Conservation (phyloP, 75 land plant species). For the Cunninghamia lanceolata region DNA sequence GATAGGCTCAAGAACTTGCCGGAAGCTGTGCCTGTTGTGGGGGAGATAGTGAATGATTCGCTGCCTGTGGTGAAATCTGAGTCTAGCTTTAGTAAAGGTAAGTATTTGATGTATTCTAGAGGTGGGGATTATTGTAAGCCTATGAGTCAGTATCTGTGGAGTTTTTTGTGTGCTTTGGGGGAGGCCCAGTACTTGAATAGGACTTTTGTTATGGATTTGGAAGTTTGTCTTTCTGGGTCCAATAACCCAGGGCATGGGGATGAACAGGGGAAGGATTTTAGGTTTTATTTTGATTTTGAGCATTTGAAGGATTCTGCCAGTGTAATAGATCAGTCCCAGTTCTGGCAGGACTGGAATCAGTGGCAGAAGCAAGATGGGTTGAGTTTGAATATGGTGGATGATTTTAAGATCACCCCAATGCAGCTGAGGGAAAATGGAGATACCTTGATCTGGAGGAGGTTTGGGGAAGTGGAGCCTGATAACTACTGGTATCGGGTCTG, state of each 20-base stretch:
- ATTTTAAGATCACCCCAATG: conserved; percentile 62
- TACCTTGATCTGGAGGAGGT: conserved; percentile 74
- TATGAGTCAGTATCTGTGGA: conserved; percentile 90
- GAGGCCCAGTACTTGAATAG: conserved; percentile 93
- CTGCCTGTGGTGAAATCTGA: conserved; percentile 54
- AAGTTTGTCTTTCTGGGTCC: conserved; percentile 58
- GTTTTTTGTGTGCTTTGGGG: conserved; percentile 85
- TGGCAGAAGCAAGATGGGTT: conserved; percentile 65
- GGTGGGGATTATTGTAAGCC: conserved; percentile 91
- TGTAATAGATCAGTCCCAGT: conserved; percentile 70
- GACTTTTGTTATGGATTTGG: conserved; percentile 83
- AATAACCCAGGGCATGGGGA: conserved; percentile 59
- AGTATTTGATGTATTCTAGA: conserved; percentile 60
- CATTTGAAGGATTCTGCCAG: conserved; percentile 69
- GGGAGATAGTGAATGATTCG: conserved; percentile 59
- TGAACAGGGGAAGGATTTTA: conserved; percentile 85
- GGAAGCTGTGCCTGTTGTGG: conserved; percentile 32
- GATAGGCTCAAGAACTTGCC: neutral
- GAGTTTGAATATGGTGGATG: conserved; percentile 50
- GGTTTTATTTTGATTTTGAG: conserved; percentile 90
- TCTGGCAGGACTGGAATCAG: conserved; percentile 59
- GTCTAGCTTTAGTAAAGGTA: conserved; percentile 45
- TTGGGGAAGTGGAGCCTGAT: conserved; percentile 65
- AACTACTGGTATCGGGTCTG: conserved; percentile 96
- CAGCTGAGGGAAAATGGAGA: conserved; percentile 57